Evolutionary conservation across 1,284 basidiomycete genomes (phyloP).

Genomic region (Leccinum angustisporum): DNA sequence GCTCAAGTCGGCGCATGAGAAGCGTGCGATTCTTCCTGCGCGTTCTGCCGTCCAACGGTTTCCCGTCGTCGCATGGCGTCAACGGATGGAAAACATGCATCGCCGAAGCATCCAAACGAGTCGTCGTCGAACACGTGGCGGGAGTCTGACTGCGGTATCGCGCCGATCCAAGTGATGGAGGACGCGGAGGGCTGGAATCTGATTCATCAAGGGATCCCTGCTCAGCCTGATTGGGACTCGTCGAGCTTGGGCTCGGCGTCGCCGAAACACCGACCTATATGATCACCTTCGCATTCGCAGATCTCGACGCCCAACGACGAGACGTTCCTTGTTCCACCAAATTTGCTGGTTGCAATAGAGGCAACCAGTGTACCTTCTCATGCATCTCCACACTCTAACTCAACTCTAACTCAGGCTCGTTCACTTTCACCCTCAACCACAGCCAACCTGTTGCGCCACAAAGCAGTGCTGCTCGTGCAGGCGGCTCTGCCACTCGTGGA

Average conservation of each 20-base stretch:
- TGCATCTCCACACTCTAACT: background rate
- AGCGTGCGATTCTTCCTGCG: constrained; percentile 87
- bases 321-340: constrained; percentile 29
- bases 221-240: constrained; percentile 56
- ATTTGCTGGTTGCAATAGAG: constrained; percentile 41
- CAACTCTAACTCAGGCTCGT: background rate
- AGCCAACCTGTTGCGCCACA: constrained; percentile 9
- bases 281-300: constrained; percentile 50
- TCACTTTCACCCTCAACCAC: constrained; percentile 25
- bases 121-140: constrained; percentile 76
- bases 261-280: constrained; percentile 31
- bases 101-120: constrained; percentile 76
- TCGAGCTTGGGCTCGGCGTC: constrained; percentile 35
- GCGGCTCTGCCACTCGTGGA: constrained; percentile 5
- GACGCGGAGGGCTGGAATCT: constrained; percentile 61
- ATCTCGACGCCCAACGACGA: constrained; percentile 43
- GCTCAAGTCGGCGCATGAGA: constrained; percentile 85
- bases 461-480: constrained; percentile 1
- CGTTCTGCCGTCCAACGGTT: constrained; percentile 92
- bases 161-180: constrained; percentile 39
- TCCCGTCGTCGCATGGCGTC: constrained; percentile 95
- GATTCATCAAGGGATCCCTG: constrained; percentile 46
- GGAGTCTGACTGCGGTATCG: constrained; percentile 65
- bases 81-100: constrained; percentile 93
- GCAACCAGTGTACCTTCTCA: constrained; percentile 38